Conservation (phyloP, 805 yeast genomes). For the Candida rishiriensis region DNA sequence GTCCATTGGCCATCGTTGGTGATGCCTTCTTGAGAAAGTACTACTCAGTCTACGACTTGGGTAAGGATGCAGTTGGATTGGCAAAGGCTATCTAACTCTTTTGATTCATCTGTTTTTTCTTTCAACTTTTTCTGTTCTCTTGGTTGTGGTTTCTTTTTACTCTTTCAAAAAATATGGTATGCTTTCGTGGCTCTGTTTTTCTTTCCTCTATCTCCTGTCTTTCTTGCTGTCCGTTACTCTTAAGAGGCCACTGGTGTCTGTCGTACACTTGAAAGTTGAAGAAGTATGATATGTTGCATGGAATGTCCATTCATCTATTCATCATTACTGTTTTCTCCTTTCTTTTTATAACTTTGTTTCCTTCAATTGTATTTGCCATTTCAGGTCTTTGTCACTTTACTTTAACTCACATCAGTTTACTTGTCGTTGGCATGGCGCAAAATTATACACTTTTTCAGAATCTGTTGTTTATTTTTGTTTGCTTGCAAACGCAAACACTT, state of each 20-base stretch:
- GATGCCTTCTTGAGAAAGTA: constrained; percentile 95
- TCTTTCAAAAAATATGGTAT: no score
- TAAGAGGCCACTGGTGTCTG: no score
- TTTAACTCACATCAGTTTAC: neutral
- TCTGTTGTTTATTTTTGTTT: neutral
- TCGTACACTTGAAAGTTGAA: no score
- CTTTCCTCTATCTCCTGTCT: no score
- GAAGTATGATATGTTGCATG: no score
- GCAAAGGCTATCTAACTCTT: constrained; percentile 59
- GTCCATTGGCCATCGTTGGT: constrained; percentile 94
- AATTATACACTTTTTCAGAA: neutral
- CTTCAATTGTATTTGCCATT: neutral
- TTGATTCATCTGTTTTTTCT: neutral
- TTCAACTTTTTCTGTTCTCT: constrained; percentile 1
- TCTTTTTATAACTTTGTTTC: neutral
- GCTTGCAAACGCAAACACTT: neutral
- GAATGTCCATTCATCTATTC: neutral
- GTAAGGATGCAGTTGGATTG: constrained; percentile 89
- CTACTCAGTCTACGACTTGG: constrained; percentile 91
- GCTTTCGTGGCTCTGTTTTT: no score
- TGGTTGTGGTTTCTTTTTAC: constrained; percentile 1
- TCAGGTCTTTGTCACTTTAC: neutral
- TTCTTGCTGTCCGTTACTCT: no score
- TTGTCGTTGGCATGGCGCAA: neutral
- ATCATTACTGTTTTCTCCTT: constrained; percentile 1